Evolutionary conservation across 805 yeast species (phyloP), one percentile per base, ranked within the genome.

Genomic region (Metschnikowia aberdeeniae): DNA sequence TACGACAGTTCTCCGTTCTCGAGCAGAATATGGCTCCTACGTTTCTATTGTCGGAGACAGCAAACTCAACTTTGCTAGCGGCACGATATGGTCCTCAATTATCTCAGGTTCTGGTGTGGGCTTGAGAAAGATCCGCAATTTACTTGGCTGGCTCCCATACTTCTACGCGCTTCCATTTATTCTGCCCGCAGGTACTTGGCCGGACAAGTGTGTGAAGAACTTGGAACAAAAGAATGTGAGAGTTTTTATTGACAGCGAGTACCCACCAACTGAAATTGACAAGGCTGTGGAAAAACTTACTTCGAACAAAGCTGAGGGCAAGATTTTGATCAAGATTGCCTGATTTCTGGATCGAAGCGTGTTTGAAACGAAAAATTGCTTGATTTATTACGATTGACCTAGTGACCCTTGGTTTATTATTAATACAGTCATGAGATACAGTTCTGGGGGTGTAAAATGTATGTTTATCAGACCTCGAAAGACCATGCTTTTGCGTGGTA

Each of bases 271-370:
- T 2, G 75, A 84, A 13, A 77, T 60, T 50, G 50, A 72, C 38
- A 58, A 67, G 7, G 93, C 89, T 1, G 59, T 76, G 36, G 75
- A 75, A 7, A 67, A 66, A 50, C 58, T 84, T 26, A 60, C 59
- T 6, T 60, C 70, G 28, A 75, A 78, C 45, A 66, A 60, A 39
- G 81, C 83, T 6, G 77, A 73, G 45, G 96, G 96, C 31, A 88
- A 87, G 61, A 67, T 84, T 40, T 76, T 88, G n/a, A 44, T 80
- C 27, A 55, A 59, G 43, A 54, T 68, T 41, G 54, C 29, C 7
- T 51, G 32, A 36, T 6, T 4, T 9, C 27, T 3, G 10, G 10
- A 9, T 17, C 8, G 26, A 22, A 22, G 6, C 4, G 26, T 22
- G 26, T 22, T 5, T 6, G 2, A 7, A 22, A 22, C 26, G 26